Conservation (phyloP, 768 basidiomycete genomes). For the Tylopilus plumbeoviolaceoides region DNA sequence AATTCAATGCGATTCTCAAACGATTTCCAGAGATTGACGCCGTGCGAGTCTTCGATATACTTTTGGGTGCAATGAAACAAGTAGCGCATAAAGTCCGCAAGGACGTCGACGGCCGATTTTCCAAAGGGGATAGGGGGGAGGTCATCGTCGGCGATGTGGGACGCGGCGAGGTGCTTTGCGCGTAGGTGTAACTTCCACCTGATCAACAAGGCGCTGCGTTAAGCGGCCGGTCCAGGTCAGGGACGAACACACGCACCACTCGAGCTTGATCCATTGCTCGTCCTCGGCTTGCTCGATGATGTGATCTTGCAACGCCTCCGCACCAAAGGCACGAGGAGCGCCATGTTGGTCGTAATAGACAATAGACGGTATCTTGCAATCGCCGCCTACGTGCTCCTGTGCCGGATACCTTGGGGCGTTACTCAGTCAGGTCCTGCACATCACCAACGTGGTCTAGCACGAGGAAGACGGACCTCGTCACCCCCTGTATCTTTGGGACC, state of each 20-base stretch:
- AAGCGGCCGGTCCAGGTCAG: background rate
- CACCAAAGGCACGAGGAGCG: conserved; percentile 38
- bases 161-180: conserved; percentile 30
- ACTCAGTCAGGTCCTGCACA: conserved; percentile 3
- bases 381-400: conserved; percentile 40
- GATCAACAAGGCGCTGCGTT: background rate
- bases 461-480: conserved; percentile 28
- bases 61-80: conserved; percentile 39
- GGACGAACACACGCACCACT: conserved; percentile 32
- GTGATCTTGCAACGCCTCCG: conserved; percentile 41
- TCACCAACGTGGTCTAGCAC: conserved; percentile 3
- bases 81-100: conserved; percentile 47
- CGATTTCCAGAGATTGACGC: conserved; percentile 42
- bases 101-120: conserved; percentile 40
- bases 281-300: conserved; percentile 39
- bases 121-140: conserved; percentile 40
- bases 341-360: conserved; percentile 44
- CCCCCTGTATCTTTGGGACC: conserved; percentile 33
- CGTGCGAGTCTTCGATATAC: conserved; percentile 49
- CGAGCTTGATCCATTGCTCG: conserved; percentile 43
- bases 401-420: conserved; percentile 33
- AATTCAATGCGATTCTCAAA: conserved; percentile 43
- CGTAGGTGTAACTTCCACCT: conserved; percentile 40
- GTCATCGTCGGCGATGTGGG: conserved; percentile 31
- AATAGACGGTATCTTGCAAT: conserved; percentile 47